Evolutionary conservation across 257 asterid species (phyloP).

Genomic region (Petrea volubilis): DNA sequence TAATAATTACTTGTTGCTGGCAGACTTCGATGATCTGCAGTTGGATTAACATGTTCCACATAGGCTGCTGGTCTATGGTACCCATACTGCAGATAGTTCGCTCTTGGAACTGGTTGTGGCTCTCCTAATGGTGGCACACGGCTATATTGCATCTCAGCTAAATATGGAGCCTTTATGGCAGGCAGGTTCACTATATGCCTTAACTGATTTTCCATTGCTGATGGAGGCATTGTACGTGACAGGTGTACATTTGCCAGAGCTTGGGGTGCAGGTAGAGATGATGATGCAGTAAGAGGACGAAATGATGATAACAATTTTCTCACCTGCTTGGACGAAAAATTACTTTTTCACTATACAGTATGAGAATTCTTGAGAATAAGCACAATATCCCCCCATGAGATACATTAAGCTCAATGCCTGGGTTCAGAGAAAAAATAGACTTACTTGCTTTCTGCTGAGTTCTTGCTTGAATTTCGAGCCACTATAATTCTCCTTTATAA

Average conservation of each 20-base stretch:
- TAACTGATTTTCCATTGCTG: constrained; percentile 30
- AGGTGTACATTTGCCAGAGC: constrained; percentile 26
- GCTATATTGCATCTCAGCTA: constrained; percentile 27
- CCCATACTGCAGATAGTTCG: constrained; percentile 36
- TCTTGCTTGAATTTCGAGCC: constrained; percentile 72
- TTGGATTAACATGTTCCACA: constrained; percentile 24
- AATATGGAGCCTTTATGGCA: constrained; percentile 27
- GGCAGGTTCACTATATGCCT: constrained; percentile 22
- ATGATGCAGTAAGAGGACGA: constrained; percentile 42
- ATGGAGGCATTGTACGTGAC: constrained; percentile 27
- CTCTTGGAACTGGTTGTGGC: constrained; percentile 26
- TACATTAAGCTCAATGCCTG: constrained; percentile 1
- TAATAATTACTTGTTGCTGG: constrained; percentile 23
- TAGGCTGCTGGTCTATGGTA: constrained; percentile 33
- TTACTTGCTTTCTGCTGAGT: constrained; percentile 64
- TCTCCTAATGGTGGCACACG: constrained; percentile 22
- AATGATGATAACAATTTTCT: constrained; percentile 48
- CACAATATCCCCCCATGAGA: neutral
- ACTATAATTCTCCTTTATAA: constrained; percentile 58
- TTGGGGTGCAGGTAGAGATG: constrained; percentile 26
- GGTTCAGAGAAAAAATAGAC: constrained; percentile 16
- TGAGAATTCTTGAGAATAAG: constrained; percentile 1
- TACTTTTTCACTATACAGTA: constrained; percentile 1
- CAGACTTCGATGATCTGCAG: constrained; percentile 30
- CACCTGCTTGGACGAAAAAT: constrained; percentile 43